Evolutionary conservation across 2,329 filamentous ascomycete genomes (phyloP).

Genomic region (Hortaea sp.): DNA sequence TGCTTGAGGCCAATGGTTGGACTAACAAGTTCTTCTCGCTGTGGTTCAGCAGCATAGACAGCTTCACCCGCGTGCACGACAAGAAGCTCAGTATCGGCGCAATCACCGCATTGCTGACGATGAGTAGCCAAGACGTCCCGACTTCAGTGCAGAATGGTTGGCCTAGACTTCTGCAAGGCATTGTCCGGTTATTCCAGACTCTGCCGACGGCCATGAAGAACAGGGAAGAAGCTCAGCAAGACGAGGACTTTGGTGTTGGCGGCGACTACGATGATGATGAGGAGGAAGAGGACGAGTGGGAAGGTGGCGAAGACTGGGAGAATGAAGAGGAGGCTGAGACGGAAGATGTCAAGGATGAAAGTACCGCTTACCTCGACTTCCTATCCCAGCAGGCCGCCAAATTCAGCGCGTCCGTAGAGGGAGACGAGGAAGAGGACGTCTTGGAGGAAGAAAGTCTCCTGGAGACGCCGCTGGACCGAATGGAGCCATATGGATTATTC

Average conservation of each 20-base stretch:
- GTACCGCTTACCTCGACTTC: slow-evolving; percentile 90
- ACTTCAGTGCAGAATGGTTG: slow-evolving; percentile 90
- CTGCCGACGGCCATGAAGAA: slow-evolving; percentile 81
- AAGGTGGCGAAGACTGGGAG: slow-evolving; percentile 56
- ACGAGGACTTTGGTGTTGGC: slow-evolving; percentile 64
- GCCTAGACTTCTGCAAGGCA: slow-evolving; percentile 80
- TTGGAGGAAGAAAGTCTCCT: slow-evolving; percentile 86
- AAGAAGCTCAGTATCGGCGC: slow-evolving; percentile 97
- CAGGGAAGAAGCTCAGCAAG: slow-evolving; percentile 82
- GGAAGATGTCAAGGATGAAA: slow-evolving; percentile 72
- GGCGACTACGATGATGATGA: slow-evolving; percentile 66
- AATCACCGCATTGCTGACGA: slow-evolving; percentile 72
- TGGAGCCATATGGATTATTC: slow-evolving; percentile 91
- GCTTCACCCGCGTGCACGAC: slow-evolving; percentile 88
- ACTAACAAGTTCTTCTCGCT: slow-evolving; percentile 98
- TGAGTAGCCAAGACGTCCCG: slow-evolving; percentile 74
- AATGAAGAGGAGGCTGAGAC: slow-evolving; percentile 54
- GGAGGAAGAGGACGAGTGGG: slow-evolving; percentile 68
- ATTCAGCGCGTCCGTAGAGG: slow-evolving; percentile 43
- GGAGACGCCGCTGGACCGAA: slow-evolving; percentile 87
- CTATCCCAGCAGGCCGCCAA: slow-evolving; percentile 63
- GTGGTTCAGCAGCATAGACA: slow-evolving; percentile 95
- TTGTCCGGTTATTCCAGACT: slow-evolving; percentile 85
- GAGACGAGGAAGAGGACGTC: slow-evolving; percentile 70
- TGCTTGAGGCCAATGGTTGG: slow-evolving; percentile 86